Evolutionary conservation across 306 rosid species (phyloP).

Genomic region (Lathyrus sativus): DNA sequence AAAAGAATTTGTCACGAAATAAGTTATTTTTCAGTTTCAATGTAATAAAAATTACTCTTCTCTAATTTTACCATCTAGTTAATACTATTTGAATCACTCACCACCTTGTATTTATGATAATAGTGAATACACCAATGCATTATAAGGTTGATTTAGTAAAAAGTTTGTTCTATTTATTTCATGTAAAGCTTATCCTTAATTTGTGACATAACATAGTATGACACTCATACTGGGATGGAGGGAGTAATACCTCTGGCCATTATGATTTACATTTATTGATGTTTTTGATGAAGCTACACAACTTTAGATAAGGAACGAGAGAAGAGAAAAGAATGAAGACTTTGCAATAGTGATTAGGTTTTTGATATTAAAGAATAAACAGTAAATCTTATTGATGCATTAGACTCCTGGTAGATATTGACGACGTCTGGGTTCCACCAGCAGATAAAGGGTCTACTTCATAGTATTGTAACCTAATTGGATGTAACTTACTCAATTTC

Average conservation of each 20-base stretch:
- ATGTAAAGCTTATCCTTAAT: background rate
- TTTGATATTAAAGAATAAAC: conserved; percentile 1
- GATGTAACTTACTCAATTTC: too few species aligned
- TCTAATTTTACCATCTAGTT: background rate
- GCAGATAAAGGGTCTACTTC: too few species aligned
- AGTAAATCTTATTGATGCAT: background rate
- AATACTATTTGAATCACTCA: background rate
- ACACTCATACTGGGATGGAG: background rate
- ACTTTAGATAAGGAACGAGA: background rate
- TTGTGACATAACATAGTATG: background rate
- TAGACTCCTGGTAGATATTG: background rate
- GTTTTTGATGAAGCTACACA: background rate
- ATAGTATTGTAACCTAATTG: too few species aligned
- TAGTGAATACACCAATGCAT: background rate
- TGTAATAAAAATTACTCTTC: background rate
- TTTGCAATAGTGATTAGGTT: conserved; percentile 5
- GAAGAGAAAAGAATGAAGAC: background rate
- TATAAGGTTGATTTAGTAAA: background rate
- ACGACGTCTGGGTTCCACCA: too few species aligned
- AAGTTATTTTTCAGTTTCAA: background rate
- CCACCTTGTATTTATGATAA: background rate
- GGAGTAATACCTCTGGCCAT: background rate
- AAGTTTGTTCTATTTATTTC: background rate
- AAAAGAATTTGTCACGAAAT: background rate
- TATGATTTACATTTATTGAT: conserved; percentile 19